A percentile compares a stretch with the other conserved stretches of the same genome.
phyloP scores from a whole-genome alignment of 208 protist species.

The Spironucleus salmonicida region DNA sequence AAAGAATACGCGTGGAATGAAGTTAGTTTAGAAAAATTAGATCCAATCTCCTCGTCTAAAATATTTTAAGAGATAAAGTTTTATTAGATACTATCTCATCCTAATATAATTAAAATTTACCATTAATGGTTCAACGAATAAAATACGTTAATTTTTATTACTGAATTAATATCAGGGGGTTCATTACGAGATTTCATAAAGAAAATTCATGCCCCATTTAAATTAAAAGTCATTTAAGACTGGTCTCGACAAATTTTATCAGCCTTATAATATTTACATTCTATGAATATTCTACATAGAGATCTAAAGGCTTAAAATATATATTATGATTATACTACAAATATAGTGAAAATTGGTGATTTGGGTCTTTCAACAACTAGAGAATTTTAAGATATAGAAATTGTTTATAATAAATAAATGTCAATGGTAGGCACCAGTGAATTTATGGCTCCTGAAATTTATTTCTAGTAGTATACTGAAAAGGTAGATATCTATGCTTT shows the following conservation, averaged over 20 bases:
- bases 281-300: slow-evolving; percentile 61
- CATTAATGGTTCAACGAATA: slow-evolving; percentile 49
- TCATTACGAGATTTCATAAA: slow-evolving; percentile 54
- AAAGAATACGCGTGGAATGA: slow-evolving; percentile 67
- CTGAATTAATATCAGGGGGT: slow-evolving; percentile 60
- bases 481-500: slow-evolving; percentile 68
- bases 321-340: slow-evolving; percentile 59
- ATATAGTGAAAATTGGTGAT: slow-evolving; percentile 61
- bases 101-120: slow-evolving; percentile 59
- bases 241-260: slow-evolving; percentile 60
- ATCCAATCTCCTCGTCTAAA: not conserved
- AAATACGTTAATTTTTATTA: slow-evolving; percentile 56
- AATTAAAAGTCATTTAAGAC: slow-evolving; percentile 50
- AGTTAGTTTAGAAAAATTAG: slow-evolving; percentile 35
- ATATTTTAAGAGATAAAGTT: slow-evolving; percentile 53
- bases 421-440: slow-evolving; percentile 55
- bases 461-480: slow-evolving; percentile 60
- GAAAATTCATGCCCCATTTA: slow-evolving; percentile 41
- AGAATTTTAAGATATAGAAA: not conserved
- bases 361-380: slow-evolving; percentile 53
- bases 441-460: slow-evolving; percentile 68
- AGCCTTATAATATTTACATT: slow-evolving; percentile 60
- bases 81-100: slow-evolving; percentile 52
- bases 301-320: slow-evolving; percentile 73
- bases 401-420: slow-evolving; percentile 1